Evolutionary conservation across 768 basidiomycete genomes (phyloP).

Genomic region (Termitomyces sp.): DNA sequence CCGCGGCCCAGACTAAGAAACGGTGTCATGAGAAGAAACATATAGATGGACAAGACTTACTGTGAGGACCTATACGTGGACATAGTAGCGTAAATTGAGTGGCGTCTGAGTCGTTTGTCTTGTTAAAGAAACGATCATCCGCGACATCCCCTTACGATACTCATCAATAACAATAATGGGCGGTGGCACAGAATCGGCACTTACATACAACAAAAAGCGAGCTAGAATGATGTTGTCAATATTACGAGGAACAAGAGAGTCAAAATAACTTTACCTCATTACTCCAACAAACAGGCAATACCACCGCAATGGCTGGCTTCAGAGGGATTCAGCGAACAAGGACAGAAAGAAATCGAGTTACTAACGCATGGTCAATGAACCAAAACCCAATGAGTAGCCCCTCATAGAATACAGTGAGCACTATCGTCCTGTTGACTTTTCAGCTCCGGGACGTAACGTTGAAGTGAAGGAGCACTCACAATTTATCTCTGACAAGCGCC

Average conservation of each 20-base stretch:
- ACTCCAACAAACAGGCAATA: conserved; percentile 80
- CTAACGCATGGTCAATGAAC: conserved; percentile 91
- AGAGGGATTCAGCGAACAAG: conserved; percentile 1
- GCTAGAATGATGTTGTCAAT: conserved; percentile 29
- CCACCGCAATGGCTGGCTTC: conserved; percentile 78
- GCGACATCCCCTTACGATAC: conserved; percentile 75
- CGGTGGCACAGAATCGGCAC: conserved; percentile 19
- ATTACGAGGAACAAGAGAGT: neutral
- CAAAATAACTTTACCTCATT: conserved; percentile 60
- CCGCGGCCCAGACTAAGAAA: conserved; percentile 65
- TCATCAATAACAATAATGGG: neutral
- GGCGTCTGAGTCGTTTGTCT: conserved; percentile 89
- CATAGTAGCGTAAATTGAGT: conserved; percentile 83
- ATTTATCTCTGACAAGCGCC: conserved; percentile 82
- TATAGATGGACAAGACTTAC: conserved; percentile 34
- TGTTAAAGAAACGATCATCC: conserved; percentile 93
- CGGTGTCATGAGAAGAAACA: conserved; percentile 20
- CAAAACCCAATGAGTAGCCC: conserved; percentile 88
- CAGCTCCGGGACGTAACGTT: neutral
- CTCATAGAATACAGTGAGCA: conserved; percentile 80
- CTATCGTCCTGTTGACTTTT: conserved; percentile 61
- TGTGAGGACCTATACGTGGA: conserved; percentile 66
- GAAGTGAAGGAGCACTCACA: conserved; percentile 50
- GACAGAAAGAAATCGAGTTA: conserved; percentile 7
- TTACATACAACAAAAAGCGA: conserved; percentile 85